Base-by-base conservation (phyloP, 2,329 filamentous ascomycete species). In the Sporothrix sp. region DNA sequence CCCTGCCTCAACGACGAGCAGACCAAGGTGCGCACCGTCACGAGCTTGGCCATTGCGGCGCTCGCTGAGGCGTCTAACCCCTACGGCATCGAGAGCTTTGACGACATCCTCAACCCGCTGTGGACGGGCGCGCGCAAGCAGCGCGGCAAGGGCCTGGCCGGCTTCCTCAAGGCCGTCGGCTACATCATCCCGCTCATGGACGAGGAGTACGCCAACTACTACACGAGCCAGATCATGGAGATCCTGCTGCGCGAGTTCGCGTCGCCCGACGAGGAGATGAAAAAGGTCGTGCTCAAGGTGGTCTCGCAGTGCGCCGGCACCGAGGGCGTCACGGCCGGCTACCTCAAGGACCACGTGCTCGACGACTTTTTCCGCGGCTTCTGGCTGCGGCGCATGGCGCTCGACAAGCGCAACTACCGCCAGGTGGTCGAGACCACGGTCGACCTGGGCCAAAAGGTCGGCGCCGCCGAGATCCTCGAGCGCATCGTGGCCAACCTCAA, bases 101-200 rank as follows among this genome's bases (percentile, higher is more conserved):
- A 98, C 61, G 89, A 95, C 53, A 97, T 98, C 55, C 76, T 98
- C 45, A 96, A 97, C 63, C 93, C 93, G 4, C 76, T 98, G 0
- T 98, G 93, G 93, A 96, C 88, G 6, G 93, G 93, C 53, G 91
- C 89, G 25, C 81, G 91, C 56, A 96, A 96, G 70, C 93, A 98
- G 69, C 83, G 93, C 63, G 93, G 93, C 56, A 98, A 98, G 66
- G 90, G 91, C 60, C 76, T 98, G 39, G 91, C 93, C 21, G 91
- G 89, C 13, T 98, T 96, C 68, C 74, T 98, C 55, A 98, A 98
- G 70, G 93, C 93, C 42, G 91, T 98, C 38, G 93, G 93, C 23
- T 97, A 93, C 66, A 95, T 98, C 63, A 97, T 98, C 56, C 93
- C 93, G 4, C 78, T 98, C 48, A 98, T 98, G 93, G 93, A 98